Base-by-base conservation (phyloP, 371 early-diverging fungal genomes). In the Cokeromyces recurvatus region DNA sequence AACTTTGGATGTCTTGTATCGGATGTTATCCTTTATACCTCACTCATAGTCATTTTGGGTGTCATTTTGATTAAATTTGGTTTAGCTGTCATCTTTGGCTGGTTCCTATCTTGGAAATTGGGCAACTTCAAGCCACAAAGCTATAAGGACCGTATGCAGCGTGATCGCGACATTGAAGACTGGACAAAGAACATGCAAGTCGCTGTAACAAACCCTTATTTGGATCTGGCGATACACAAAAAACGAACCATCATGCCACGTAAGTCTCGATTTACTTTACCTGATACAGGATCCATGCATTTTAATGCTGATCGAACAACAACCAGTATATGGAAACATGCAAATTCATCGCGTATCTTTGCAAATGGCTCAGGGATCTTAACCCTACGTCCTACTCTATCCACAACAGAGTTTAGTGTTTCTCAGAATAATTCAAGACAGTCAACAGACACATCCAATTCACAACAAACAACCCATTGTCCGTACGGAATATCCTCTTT, bases 1-100 rank as follows among this genome's bases (percentile, higher is more conserved):
- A 78, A 88, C 10, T 53, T 74, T 9, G 78, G 82, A 9, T 90
- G 92, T 59, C 74, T 89, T 47, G 71, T 86, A 0, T 77, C 89
- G 5, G 75, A 89, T 62, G 59, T 74, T 0, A 76, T 85, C 0
- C 61, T 85, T 6, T 66, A 73, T 38, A 57, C 76, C 2, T 77
- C 77, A 0, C 46, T 84, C 20, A 64, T 75, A 16, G 77, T 78
- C n/a, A 74, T 84, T 34, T 53, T 84, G 23, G 68, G 79, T 3
- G 67, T 81, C 17, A 79, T 85, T 25, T 20, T 82, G 6, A 72
- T 82, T 38, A 76, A 81, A 39, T 89, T 90, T 65, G 51, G 79
- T 19, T 62, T 87, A 31, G 88, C 87, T 1, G 64, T 80, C 19
- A 41, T 78, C 2, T 89, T 87, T 66, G 78, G 77, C 23, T 82